Conservation (phyloP, 2,329 filamentous ascomycete species). For the Metarhizium brunneum region DNA sequence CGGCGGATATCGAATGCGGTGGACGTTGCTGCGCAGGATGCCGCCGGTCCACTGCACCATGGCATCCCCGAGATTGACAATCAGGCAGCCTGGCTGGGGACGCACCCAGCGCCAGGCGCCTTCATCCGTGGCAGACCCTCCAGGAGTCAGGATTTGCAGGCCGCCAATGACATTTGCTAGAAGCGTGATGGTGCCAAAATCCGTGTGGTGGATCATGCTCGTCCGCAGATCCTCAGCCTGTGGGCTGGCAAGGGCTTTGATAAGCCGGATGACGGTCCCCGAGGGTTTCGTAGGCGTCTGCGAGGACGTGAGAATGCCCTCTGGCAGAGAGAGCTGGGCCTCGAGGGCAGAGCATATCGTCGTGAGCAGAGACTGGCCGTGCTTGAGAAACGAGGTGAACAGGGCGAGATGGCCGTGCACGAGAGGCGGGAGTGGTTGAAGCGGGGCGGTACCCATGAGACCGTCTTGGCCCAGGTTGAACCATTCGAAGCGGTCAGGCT, state of each 20-base stretch:
- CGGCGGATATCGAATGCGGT: conserved; percentile 12
- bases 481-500: not conserved
- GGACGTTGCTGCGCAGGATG: conserved; percentile 14
- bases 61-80: conserved; percentile 13
- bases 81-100: conserved; percentile 12
- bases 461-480: not conserved
- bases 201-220: conserved; percentile 16
- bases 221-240: too few relatives aligned
- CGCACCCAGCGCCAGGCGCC: conserved; percentile 14
- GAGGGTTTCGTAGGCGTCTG: not conserved
- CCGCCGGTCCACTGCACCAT: conserved; percentile 16
- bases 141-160: conserved; percentile 22
- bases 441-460: not conserved
- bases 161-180: conserved; percentile 26
- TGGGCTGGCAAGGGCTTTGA: not conserved
- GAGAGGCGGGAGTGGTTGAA: not conserved
- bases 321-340: not conserved
- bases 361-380: not conserved
- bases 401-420: not conserved
- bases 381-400: not conserved
- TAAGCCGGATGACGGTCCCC: not conserved
- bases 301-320: not conserved
- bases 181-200: conserved; percentile 26
- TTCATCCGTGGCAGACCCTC: conserved; percentile 3
- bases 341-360: not conserved